phyloP scores from a whole-genome alignment of 208 protist species.

The Paratrypanosoma confusum region DNA sequence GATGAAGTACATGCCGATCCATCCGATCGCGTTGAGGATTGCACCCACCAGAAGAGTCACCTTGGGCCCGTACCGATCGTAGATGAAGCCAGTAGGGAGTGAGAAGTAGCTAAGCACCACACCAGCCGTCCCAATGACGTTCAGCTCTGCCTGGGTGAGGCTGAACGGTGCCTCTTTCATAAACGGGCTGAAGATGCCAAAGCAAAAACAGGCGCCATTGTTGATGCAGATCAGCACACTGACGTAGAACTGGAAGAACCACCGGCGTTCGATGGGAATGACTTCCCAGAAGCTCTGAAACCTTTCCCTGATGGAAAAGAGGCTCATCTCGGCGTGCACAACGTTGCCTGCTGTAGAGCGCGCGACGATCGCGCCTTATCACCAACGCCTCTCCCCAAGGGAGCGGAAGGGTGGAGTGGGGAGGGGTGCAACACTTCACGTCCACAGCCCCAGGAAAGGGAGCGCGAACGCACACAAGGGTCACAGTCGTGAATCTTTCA shows the following conservation, averaged over 20 bases:
- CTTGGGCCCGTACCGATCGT: constrained; percentile 43
- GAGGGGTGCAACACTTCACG: too few relatives aligned
- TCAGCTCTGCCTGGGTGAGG: constrained; percentile 52
- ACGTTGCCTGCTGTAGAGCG: too few relatives aligned
- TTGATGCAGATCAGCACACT: constrained; percentile 65
- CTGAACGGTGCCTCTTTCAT: constrained; percentile 40
- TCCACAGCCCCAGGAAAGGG: too few relatives aligned
- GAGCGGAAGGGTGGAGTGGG: too few relatives aligned
- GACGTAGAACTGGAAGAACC: constrained; percentile 73
- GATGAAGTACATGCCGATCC: constrained; percentile 57
- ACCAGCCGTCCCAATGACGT: constrained; percentile 53
- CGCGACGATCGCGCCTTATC: too few relatives aligned
- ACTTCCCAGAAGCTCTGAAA: too few relatives aligned
- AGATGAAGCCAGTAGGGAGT: constrained; percentile 64
- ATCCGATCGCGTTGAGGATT: constrained; percentile 49
- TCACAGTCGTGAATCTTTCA: too few relatives aligned
- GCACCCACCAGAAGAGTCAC: constrained; percentile 42
- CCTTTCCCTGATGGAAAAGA: too few relatives aligned
- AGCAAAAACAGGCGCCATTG: constrained; percentile 75
- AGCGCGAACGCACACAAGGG: too few relatives aligned
- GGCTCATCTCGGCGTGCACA: too few relatives aligned
- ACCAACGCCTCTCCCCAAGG: too few relatives aligned
- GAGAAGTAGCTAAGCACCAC: constrained; percentile 77
- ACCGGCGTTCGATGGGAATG: constrained; percentile 44
- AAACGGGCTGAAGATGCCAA: constrained; percentile 60